phyloP scores from a whole-genome alignment of 352 stramenopile genomes.

The Globisporangium heterothallicum region DNA sequence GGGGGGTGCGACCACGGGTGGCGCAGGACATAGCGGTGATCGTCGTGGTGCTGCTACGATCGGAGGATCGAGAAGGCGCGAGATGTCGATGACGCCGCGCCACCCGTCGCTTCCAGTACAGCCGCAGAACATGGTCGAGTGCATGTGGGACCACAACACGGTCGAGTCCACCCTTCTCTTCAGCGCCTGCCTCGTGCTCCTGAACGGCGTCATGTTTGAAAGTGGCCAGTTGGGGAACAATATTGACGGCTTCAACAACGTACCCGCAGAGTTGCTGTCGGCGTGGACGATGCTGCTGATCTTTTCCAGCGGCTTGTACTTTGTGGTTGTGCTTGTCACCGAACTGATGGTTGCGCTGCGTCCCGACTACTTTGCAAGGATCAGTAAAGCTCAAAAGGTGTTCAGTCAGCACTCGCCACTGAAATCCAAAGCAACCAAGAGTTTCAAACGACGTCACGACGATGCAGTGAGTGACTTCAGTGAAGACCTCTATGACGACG shows the following conservation, averaged over 20 bases:
- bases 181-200: conserved; percentile 57
- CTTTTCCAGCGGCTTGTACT: conserved; percentile 50
- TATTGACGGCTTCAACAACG: conserved; percentile 34
- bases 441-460: conserved; percentile 12
- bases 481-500: conserved; percentile 23
- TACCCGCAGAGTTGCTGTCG: conserved; percentile 45
- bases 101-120: too few species aligned
- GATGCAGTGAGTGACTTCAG: conserved; percentile 14
- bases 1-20: background rate
- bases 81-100: background rate
- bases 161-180: conserved; percentile 70
- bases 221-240: conserved; percentile 43
- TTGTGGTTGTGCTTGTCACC: conserved; percentile 51
- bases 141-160: conserved; percentile 79
- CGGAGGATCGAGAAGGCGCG: background rate
- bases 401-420: conserved; percentile 27
- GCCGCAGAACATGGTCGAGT: conserved; percentile 40
- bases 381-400: conserved; percentile 57
- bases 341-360: conserved; percentile 58
- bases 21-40: background rate
- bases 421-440: conserved; percentile 13
- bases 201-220: conserved; percentile 66
- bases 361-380: conserved; percentile 55
- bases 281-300: conserved; percentile 51
- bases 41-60: background rate